phyloP scores from a whole-genome alignment of 148 eudicot genomes.

The Chenopodium formosanum region DNA sequence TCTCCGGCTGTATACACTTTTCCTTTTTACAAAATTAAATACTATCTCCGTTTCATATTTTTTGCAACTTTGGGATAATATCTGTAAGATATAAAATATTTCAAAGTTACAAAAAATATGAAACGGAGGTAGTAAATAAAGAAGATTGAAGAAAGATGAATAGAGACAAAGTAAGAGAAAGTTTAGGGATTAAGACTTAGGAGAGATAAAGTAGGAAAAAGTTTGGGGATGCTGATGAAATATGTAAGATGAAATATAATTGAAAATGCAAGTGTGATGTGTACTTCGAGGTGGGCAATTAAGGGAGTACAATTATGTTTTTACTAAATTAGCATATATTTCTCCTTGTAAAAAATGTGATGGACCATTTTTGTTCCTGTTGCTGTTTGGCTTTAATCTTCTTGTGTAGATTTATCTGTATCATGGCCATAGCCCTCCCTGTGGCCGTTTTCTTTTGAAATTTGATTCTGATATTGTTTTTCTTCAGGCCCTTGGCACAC shows the following conservation, averaged over 20 bases:
- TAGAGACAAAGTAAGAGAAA: not conserved
- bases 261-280: not conserved
- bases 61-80: too few relatives aligned
- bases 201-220: not conserved
- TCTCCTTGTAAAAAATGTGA: not conserved
- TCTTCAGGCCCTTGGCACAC: conserved; percentile 75
- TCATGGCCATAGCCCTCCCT: not conserved
- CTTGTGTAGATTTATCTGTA: not conserved
- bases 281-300: not conserved
- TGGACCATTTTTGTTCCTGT: not conserved
- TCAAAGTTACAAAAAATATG: too few relatives aligned
- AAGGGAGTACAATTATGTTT: not conserved
- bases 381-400: not conserved
- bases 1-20: not conserved
- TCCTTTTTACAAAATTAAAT: not conserved
- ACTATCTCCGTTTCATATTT: too few relatives aligned
- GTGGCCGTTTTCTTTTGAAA: not conserved
- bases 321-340: not conserved
- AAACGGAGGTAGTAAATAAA: too few relatives aligned
- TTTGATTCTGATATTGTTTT: conserved; percentile 9
- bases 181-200: not conserved
- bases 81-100: too few relatives aligned
- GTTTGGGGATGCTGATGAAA: not conserved
- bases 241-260: not conserved
- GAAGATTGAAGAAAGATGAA: not conserved